These are phyloP conservation scores for Apiotrichum siamense DNA, from an alignment of 1,284 basidiomycete genomes.

Conservation along the genomic window DNA sequence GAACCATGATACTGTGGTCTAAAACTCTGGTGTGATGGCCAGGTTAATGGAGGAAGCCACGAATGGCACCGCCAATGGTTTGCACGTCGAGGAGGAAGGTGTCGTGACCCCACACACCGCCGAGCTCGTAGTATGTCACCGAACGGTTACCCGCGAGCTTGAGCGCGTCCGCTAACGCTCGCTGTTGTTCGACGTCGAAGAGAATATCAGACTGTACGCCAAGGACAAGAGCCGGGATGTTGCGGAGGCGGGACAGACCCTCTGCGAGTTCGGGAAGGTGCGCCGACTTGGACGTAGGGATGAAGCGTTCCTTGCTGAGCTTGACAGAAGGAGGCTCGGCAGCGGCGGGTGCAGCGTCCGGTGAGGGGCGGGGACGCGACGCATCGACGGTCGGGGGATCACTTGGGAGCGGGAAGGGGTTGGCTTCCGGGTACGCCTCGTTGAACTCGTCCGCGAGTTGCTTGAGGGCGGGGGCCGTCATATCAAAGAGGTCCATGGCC, in stretches of 20 bases:
- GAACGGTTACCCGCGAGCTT: conserved; percentile 77
- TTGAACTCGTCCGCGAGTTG: conserved; percentile 54
- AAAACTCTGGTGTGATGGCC: no score
- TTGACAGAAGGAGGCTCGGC: not conserved
- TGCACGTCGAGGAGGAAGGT: conserved; percentile 83
- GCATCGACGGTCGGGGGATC: conserved; percentile 28
- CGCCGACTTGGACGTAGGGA: conserved; percentile 54
- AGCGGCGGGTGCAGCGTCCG: not conserved
- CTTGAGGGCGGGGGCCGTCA: conserved; percentile 72
- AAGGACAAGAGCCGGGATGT: conserved; percentile 78
- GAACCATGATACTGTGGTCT: no score
- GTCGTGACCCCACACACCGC: conserved; percentile 97
- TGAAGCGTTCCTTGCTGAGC: conserved; percentile 47
- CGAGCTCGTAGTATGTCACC: conserved; percentile 95
- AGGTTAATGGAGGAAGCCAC: conserved; percentile 57
- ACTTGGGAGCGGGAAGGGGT: conserved; percentile 44
- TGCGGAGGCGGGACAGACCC: conserved; percentile 69
- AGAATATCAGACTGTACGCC: conserved; percentile 96
- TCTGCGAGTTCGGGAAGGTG: conserved; percentile 74
- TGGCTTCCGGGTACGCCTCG: conserved; percentile 31
- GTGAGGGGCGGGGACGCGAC: conserved; percentile 10
- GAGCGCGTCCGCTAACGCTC: conserved; percentile 88
- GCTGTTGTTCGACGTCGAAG: conserved; percentile 95
- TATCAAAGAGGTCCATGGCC: conserved; percentile 98
- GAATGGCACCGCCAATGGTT: conserved; percentile 70